Conservation (phyloP, 192 early-diverging fungal genomes). For the Physocladia obscura region DNA sequence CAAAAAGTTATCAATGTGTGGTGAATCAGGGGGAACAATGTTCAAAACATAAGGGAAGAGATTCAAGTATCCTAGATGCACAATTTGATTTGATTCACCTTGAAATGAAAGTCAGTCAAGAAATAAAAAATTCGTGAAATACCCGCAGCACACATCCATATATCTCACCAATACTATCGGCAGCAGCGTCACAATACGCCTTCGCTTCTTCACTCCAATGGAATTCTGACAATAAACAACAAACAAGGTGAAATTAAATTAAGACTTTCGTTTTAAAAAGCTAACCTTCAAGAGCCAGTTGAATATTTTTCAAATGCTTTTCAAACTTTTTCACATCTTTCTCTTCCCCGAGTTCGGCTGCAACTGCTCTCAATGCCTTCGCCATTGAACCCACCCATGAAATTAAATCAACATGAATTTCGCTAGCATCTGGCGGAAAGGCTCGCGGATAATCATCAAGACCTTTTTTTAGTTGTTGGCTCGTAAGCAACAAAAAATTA, state of each 20-base stretch:
- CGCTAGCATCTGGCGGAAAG: constrained; percentile 64
- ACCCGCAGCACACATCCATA: neutral
- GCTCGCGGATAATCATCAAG: constrained; percentile 94
- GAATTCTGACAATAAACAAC: constrained; percentile 39
- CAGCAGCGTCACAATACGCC: constrained; percentile 64
- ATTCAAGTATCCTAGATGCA: constrained; percentile 75
- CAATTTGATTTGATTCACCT: constrained; percentile 47
- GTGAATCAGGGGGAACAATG: constrained; percentile 66
- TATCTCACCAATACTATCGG: constrained; percentile 48
- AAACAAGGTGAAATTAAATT: neutral
- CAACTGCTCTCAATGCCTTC: constrained; percentile 57
- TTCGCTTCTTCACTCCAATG: constrained; percentile 69
- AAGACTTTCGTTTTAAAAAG: neutral
- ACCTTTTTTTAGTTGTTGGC: constrained; percentile 40
- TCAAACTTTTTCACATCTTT: constrained; percentile 60
- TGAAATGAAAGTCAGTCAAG: neutral
- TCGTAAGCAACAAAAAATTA: neutral
- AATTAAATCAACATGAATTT: constrained; percentile 77
- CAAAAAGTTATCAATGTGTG: constrained; percentile 25
- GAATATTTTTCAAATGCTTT: constrained; percentile 53
- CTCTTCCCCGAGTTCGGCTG: constrained; percentile 52
- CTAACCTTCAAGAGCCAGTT: constrained; percentile 54
- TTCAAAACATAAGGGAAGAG: constrained; percentile 81
- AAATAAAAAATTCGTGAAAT: neutral
- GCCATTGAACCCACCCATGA: constrained; percentile 73